phyloP scores from a whole-genome alignment of 1,284 basidiomycete genomes.

The Vanrija sp. region DNA sequence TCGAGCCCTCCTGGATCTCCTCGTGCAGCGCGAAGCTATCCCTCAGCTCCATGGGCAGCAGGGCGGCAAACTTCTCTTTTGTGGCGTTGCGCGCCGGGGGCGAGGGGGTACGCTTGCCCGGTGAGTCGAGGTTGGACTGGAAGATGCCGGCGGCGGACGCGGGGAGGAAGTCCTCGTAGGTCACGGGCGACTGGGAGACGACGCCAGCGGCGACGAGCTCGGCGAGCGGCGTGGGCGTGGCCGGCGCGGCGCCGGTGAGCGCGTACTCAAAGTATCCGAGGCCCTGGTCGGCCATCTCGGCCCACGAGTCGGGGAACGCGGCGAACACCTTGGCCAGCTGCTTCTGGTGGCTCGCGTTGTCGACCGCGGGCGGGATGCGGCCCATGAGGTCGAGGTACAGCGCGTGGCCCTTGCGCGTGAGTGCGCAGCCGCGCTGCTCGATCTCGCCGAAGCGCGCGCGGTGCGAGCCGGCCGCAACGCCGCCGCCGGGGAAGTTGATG shows the following conservation, averaged over 20 bases:
- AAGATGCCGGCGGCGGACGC: slow-evolving; percentile 52
- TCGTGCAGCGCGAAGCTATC: slow-evolving; percentile 31
- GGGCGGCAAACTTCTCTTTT: slow-evolving; percentile 20
- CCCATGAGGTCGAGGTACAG: slow-evolving; percentile 36
- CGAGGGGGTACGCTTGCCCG: slow-evolving; percentile 11
- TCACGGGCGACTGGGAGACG: slow-evolving; percentile 40
- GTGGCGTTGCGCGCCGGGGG: slow-evolving; percentile 5
- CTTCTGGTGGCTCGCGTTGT: slow-evolving; percentile 40
- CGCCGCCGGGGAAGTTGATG: slow-evolving; percentile 38
- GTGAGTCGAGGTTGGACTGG: slow-evolving; percentile 44
- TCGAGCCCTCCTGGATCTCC: slow-evolving; percentile 16
- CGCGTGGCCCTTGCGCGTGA: slow-evolving; percentile 46
- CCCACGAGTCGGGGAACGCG: slow-evolving; percentile 37
- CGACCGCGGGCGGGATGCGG: slow-evolving; percentile 24
- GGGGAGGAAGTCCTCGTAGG: slow-evolving; percentile 52
- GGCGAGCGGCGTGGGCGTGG: neutral
- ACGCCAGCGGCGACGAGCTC: slow-evolving; percentile 35
- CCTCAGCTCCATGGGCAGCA: slow-evolving; percentile 19
- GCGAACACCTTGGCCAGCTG: slow-evolving; percentile 27
- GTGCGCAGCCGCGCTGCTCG: slow-evolving; percentile 48
- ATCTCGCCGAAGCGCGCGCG: slow-evolving; percentile 52
- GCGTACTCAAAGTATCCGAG: slow-evolving; percentile 41
- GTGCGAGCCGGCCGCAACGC: slow-evolving; percentile 33
- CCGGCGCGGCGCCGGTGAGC: neutral
- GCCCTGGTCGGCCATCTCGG: slow-evolving; percentile 23